Percentiles rank a stretch among this genome's conserved stretches.
These are phyloP conservation scores for Cladophialophora bantiana DNA, from an alignment of 2,329 filamentous ascomycete species.

Conservation along the genomic window DNA sequence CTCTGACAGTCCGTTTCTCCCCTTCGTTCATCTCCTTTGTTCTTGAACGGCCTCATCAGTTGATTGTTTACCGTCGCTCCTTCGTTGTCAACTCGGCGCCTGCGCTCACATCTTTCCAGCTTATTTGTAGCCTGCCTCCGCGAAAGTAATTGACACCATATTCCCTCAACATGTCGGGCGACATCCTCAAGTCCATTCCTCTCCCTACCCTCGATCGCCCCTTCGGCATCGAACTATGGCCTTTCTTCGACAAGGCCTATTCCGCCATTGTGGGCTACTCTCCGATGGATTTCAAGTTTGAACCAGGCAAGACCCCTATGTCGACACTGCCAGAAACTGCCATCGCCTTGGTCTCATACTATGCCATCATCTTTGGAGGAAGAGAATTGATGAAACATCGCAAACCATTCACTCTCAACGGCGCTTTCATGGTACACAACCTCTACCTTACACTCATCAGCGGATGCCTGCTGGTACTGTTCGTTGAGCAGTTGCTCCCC, in stretches of 20 bases:
- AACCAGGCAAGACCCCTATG: slow-evolving; percentile 81
- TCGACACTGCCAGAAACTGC: slow-evolving; percentile 85
- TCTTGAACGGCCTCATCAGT: slow-evolving; percentile 13
- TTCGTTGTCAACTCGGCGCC: slow-evolving; percentile 41
- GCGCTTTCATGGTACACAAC: slow-evolving; percentile 95
- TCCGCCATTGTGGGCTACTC: slow-evolving; percentile 79
- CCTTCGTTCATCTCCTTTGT: slow-evolving; percentile 10
- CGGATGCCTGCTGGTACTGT: slow-evolving; percentile 78
- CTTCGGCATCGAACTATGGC: slow-evolving; percentile 91
- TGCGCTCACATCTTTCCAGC: slow-evolving; percentile 30
- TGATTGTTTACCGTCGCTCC: slow-evolving; percentile 38
- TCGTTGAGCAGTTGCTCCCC: slow-evolving; percentile 88
- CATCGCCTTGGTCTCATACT: slow-evolving; percentile 85
- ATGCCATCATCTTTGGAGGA: slow-evolving; percentile 90
- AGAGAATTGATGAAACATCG: slow-evolving; percentile 90
- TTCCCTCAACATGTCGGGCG: slow-evolving; percentile 29
- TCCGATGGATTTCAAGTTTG: slow-evolving; percentile 84
- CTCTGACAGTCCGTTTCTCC: slow-evolving; percentile 14
- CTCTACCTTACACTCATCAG: slow-evolving; percentile 90
- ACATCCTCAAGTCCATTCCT: slow-evolving; percentile 50
- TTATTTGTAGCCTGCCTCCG: slow-evolving; percentile 14
- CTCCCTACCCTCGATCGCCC: slow-evolving; percentile 86
- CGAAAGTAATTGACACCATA: neutral
- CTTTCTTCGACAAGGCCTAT: slow-evolving; percentile 89
- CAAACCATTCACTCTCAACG: slow-evolving; percentile 83